These are phyloP conservation scores for Hyaloscypha finlandica DNA, from an alignment of 495 filamentous ascomycete species.

Conservation along the genomic window DNA sequence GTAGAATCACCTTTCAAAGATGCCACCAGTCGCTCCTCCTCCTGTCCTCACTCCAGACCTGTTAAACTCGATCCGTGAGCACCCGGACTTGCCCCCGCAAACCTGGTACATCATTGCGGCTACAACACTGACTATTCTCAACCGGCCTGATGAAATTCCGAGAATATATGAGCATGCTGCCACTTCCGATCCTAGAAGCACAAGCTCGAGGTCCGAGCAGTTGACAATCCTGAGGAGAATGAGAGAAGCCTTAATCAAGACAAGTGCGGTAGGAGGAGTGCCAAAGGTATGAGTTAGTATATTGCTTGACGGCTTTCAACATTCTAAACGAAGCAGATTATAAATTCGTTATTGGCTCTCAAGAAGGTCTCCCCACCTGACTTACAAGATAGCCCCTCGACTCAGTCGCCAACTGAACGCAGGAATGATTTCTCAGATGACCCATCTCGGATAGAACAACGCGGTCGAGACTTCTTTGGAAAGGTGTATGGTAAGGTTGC, in stretches of 20 bases:
- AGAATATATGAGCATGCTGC: slow-evolving; percentile 47
- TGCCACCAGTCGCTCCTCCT: background rate
- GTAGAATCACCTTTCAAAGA: background rate
- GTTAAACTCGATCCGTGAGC: slow-evolving; percentile 46
- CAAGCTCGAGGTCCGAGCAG: slow-evolving; percentile 33
- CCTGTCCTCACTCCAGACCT: slow-evolving; percentile 40
- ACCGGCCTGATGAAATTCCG: slow-evolving; percentile 55
- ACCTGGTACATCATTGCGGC: slow-evolving; percentile 57
- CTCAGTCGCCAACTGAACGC: slow-evolving; percentile 44
- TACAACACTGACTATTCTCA: slow-evolving; percentile 51
- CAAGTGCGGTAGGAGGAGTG: slow-evolving; percentile 50
- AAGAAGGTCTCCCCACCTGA: slow-evolving; percentile 47
- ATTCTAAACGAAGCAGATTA: slow-evolving; percentile 25
- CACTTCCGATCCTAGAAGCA: slow-evolving; percentile 31
- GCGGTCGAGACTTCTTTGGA: slow-evolving; percentile 54
- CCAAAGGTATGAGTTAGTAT: slow-evolving; percentile 45
- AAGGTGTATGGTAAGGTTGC: slow-evolving; percentile 54
- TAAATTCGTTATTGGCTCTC: slow-evolving; percentile 53
- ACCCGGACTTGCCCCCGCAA: slow-evolving; percentile 46
- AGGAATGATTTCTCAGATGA: slow-evolving; percentile 40
- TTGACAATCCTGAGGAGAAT: slow-evolving; percentile 49
- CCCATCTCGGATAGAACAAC: slow-evolving; percentile 42
- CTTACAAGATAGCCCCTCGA: slow-evolving; percentile 47
- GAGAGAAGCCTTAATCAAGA: slow-evolving; percentile 56
- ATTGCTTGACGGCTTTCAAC: slow-evolving; percentile 13